These are phyloP conservation scores for Hyaloscypha variabilis DNA, from an alignment of 495 filamentous ascomycete genomes.

Conservation along the genomic window DNA sequence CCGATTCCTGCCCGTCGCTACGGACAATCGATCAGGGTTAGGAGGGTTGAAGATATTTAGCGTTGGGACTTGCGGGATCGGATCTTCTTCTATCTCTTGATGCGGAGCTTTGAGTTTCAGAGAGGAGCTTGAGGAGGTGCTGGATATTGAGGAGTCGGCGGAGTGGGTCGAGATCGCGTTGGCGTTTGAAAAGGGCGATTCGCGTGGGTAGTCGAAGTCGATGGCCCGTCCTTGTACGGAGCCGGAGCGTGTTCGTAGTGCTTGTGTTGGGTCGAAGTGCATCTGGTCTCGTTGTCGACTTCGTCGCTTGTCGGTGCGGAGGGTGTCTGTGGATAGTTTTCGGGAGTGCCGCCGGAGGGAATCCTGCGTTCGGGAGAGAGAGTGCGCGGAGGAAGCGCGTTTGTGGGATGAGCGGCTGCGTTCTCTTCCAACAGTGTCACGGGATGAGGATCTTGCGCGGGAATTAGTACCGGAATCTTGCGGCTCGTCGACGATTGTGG, in stretches of 20 bases:
- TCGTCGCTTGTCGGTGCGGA: not conserved
- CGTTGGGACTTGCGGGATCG: not conserved
- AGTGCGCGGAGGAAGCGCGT: not conserved
- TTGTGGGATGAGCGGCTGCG: constrained; percentile 16
- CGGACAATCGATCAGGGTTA: not conserved
- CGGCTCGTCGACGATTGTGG: constrained; percentile 8
- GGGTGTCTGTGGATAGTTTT: constrained; percentile 3
- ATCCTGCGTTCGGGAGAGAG: constrained; percentile 16
- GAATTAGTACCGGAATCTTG: not conserved
- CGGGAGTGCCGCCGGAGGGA: constrained; percentile 13
- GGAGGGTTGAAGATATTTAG: not conserved
- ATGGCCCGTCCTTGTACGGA: constrained; percentile 25
- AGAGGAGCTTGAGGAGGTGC: not conserved
- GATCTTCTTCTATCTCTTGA: not conserved
- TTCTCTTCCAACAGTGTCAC: not conserved
- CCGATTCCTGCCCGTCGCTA: not conserved
- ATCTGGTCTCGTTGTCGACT: constrained; percentile 23
- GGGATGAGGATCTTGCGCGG: not conserved
- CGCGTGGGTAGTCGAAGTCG: constrained; percentile 28
- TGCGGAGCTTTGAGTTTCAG: not conserved
- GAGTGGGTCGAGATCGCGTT: constrained; percentile 17
- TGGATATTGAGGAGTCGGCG: constrained; percentile 5
- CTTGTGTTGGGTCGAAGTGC: constrained; percentile 21
- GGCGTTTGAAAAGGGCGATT: constrained; percentile 27
- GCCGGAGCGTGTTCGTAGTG: constrained; percentile 17